Evolutionary conservation across 1,284 basidiomycete genomes (phyloP).

Genomic region (Heterobasidion occidentale): DNA sequence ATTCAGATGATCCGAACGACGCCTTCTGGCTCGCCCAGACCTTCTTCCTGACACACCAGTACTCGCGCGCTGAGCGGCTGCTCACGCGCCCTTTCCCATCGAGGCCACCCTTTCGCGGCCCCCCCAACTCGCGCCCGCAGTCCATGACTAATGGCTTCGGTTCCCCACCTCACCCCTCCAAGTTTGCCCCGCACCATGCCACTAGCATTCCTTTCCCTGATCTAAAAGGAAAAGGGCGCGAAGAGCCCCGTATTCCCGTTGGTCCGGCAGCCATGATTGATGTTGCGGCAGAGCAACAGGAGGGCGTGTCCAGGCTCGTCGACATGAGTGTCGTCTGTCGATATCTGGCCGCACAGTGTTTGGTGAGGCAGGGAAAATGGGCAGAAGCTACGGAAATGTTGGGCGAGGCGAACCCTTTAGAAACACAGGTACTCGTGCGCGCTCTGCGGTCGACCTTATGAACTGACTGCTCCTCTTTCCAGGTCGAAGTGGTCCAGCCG

Average conservation of each 20-base stretch:
- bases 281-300: slow-evolving; percentile 50
- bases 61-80: slow-evolving; percentile 87
- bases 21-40: slow-evolving; percentile 99
- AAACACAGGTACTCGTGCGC: slow-evolving; percentile 43
- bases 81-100: slow-evolving; percentile 76
- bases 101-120: slow-evolving; percentile 31
- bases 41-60: slow-evolving; percentile 93
- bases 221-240: slow-evolving; percentile 57
- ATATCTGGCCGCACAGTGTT: slow-evolving; percentile 91
- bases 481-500: slow-evolving; percentile 54
- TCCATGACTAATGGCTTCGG: slow-evolving; percentile 33
- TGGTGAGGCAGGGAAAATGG: slow-evolving; percentile 92
- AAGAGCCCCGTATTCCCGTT: slow-evolving; percentile 58
- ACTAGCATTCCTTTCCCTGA: slow-evolving; percentile 16
- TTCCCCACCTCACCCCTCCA: slow-evolving; percentile 15
- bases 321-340: slow-evolving; percentile 91
- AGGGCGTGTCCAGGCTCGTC: slow-evolving; percentile 69
- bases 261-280: slow-evolving; percentile 63
- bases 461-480: background rate
- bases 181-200: slow-evolving; percentile 8
- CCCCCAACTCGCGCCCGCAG: slow-evolving; percentile 10
- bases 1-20: slow-evolving; percentile 84
- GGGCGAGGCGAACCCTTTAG: slow-evolving; percentile 88
- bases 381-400: slow-evolving; percentile 89
- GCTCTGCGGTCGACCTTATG: background rate